A percentile compares a stretch with the other conserved stretches of the same genome.
These are phyloP conservation scores for Tulasnella sp. DNA, from an alignment of 768 basidiomycete species.

Conservation along the genomic window DNA sequence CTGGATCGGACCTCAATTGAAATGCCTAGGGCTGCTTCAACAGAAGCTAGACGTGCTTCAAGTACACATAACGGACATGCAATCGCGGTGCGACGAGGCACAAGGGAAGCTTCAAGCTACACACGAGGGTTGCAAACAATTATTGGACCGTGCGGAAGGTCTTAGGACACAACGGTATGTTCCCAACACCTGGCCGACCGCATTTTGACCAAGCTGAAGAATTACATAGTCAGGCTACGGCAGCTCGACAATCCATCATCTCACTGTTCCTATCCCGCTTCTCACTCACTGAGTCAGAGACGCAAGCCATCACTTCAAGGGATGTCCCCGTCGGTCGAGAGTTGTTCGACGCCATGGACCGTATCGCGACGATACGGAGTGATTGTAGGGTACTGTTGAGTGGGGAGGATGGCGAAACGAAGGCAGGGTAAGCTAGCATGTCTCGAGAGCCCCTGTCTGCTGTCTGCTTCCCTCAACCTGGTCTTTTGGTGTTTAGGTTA, in stretches of 20 bases:
- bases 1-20: too few relatives aligned
- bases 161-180: conserved; percentile 61
- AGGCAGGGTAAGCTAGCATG: conserved; percentile 47
- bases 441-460: too few relatives aligned
- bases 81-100: conserved; percentile 68
- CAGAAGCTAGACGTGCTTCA: conserved; percentile 82
- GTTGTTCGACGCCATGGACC: conserved; percentile 83
- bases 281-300: conserved; percentile 66
- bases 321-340: conserved; percentile 61
- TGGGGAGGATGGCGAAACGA: conserved; percentile 69
- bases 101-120: conserved; percentile 66
- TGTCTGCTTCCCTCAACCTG: not conserved
- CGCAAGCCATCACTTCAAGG: conserved; percentile 62
- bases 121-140: conserved; percentile 60
- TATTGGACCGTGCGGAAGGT: conserved; percentile 76
- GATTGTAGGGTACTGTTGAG: conserved; percentile 83
- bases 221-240: conserved; percentile 49
- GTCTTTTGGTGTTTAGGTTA: conserved; percentile 36
- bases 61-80: conserved; percentile 69
- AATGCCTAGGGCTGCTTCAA: too few relatives aligned
- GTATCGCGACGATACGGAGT: conserved; percentile 66
- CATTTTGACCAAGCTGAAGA: conserved; percentile 15
- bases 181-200: not conserved
- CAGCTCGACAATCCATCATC: conserved; percentile 63
- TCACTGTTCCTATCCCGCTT: conserved; percentile 73